Conservation (phyloP, 257 asterid genomes). For the Solanum virginianum region DNA sequence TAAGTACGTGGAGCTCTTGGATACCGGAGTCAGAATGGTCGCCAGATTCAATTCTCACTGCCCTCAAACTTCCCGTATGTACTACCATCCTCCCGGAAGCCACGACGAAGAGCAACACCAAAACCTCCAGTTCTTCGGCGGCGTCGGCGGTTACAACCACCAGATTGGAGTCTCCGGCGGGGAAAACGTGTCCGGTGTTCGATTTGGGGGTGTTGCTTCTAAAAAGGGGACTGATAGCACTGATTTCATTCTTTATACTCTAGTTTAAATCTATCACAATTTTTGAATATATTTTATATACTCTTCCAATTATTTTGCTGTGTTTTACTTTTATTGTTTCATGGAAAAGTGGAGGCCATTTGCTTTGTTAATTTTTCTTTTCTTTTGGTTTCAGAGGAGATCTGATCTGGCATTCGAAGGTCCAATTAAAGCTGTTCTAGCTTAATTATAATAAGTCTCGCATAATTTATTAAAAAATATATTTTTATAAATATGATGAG, state of each 20-base stretch:
- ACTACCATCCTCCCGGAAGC: slow-evolving; percentile 46
- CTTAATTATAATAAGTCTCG: too few relatives aligned
- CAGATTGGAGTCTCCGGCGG: not conserved
- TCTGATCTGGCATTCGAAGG: not conserved
- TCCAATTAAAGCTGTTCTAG: not conserved
- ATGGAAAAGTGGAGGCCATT: not conserved
- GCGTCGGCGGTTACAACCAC: not conserved
- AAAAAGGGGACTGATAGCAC: slow-evolving; percentile 20
- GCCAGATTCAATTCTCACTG: slow-evolving; percentile 58
- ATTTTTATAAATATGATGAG: too few relatives aligned
- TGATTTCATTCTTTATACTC: slow-evolving; percentile 47
- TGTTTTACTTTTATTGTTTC: too few relatives aligned
- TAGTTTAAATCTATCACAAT: slow-evolving; percentile 4
- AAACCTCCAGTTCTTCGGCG: not conserved
- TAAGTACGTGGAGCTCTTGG: slow-evolving; percentile 38
- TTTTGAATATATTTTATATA: not conserved
- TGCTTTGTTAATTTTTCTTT: not conserved
- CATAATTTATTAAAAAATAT: too few relatives aligned
- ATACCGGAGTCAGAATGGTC: slow-evolving; percentile 25
- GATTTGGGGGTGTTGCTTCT: not conserved
- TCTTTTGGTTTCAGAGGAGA: not conserved
- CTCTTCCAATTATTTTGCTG: not conserved
- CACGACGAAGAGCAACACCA: not conserved
- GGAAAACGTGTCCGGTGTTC: not conserved
- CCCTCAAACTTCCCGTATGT: slow-evolving; percentile 65